Evolutionary conservation across 1,284 basidiomycete species (phyloP).

Genomic region (Lentinus polychrous): DNA sequence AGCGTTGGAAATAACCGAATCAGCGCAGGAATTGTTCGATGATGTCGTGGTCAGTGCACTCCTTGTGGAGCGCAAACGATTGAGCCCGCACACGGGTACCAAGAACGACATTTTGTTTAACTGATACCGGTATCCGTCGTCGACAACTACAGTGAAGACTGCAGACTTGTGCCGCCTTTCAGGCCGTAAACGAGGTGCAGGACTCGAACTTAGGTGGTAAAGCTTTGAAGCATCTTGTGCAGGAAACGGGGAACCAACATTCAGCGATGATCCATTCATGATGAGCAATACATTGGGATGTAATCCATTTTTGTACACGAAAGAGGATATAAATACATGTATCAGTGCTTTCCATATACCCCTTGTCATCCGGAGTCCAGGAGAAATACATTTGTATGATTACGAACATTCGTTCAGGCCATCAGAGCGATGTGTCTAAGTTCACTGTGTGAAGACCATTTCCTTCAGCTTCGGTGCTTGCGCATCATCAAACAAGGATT

Average conservation of each 20-base stretch:
- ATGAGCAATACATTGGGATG: background rate
- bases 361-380: background rate
- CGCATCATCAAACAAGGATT: too few species aligned
- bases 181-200: too few species aligned
- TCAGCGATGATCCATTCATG: too few species aligned
- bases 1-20: background rate
- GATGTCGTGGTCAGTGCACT: constrained; percentile 12
- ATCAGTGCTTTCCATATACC: background rate
- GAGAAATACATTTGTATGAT: background rate
- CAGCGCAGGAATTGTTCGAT: constrained; percentile 6
- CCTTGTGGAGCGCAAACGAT: constrained; percentile 12
- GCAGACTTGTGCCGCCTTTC: too few species aligned
- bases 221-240: too few species aligned
- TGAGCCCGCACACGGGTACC: constrained; percentile 7
- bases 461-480: too few species aligned
- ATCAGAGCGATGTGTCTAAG: constrained; percentile 78
- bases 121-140: background rate
- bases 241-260: too few species aligned
- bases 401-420: constrained; percentile 22
- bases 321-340: background rate
- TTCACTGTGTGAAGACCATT: too few species aligned
- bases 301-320: background rate
- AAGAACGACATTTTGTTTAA: constrained; percentile 11
- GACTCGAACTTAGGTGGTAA: too few species aligned
- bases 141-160: too few species aligned